A percentile compares a stretch with the other conserved stretches of the same genome.
Conservation (phyloP, 148 eudicot genomes). For the Spergularia marina region DNA sequence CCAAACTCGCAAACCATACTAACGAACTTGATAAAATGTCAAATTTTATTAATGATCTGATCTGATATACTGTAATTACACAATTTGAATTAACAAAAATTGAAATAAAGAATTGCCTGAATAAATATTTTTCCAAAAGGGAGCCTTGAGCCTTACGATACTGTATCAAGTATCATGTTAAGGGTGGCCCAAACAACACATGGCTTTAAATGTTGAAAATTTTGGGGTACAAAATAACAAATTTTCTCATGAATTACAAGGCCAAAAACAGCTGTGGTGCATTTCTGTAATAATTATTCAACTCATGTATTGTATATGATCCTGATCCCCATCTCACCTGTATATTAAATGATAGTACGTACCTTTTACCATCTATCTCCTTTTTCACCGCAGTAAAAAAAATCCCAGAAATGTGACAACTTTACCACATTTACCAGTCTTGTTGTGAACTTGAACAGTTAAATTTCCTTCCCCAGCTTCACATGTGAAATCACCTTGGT, state of each 20-base stretch:
- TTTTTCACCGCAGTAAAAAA: slow-evolving; percentile 4
- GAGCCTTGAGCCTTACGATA: slow-evolving; percentile 24
- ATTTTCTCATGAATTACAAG: slow-evolving; percentile 13
- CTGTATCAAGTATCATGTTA: slow-evolving; percentile 10
- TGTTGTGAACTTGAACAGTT: neutral
- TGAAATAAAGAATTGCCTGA: slow-evolving; percentile 26
- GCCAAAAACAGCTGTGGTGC: slow-evolving; percentile 22
- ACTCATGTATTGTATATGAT: slow-evolving; percentile 17
- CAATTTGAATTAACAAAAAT: slow-evolving; percentile 25
- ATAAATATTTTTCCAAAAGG: slow-evolving; percentile 12
- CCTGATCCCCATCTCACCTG: slow-evolving; percentile 1
- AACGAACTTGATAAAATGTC: neutral
- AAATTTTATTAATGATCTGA: slow-evolving; percentile 17
- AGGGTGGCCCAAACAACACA: slow-evolving; percentile 24
- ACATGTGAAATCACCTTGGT: slow-evolving; percentile 26
- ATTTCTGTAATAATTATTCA: slow-evolving; percentile 10
- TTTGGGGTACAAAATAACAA: slow-evolving; percentile 25
- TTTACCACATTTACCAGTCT: neutral
- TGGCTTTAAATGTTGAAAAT: slow-evolving; percentile 18
- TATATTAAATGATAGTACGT: slow-evolving; percentile 22
- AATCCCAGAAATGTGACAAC: neutral
- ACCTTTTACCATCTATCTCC: slow-evolving; percentile 30
- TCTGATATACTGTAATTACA: slow-evolving; percentile 29
- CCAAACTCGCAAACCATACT: neutral
- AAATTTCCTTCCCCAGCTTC: slow-evolving; percentile 18